Evolutionary conservation across 2,329 filamentous ascomycete genomes (phyloP), one percentile per base, ranked within the genome.

Genomic region (Pyricularia grisea): DNA sequence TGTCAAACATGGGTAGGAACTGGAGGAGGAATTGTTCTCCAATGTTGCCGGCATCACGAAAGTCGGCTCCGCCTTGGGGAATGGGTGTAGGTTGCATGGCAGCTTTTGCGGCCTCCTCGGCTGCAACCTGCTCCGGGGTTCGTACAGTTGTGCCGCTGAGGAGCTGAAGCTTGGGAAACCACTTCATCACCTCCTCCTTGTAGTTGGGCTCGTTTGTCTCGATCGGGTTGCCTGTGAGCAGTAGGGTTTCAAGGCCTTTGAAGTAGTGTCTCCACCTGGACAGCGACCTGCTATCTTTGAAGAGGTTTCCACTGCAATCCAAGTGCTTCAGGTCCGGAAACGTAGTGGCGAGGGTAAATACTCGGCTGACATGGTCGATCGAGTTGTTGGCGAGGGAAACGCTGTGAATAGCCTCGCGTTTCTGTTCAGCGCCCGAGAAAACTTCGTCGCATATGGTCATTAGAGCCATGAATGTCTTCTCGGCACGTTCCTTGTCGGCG

Each of bases 391-490:
- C 89, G 14, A 99, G 85, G 55, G 90, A 92, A 74, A 98, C 90
- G 75, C 92, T 94, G 72, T 90, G 83, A 66, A 99, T 90, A 4
- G 90, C 90, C 65, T 93, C 90, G 67, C 88, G 86, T 77, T 94
- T 94, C 67, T 90, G 89, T 70, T 90, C 83, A 14, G 85, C 76
- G 2, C 86, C 89, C 73, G 90, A 89, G 81, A 97, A 97, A 23
- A 90, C 85, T 71, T 87, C 82, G 68, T 96, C 89, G 77, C 92
- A 93, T 65, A 97, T 89, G 70, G 88, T 88, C 92, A 98, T 97
- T 71, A 98, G 84, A 1, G 92, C 94, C 68, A 92, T 92, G 80
- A 98, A 97, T 71, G 97, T 92, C 78, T 97, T 99, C 72, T 91
- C 87, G 65, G 91, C 88, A 1, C 89, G 89, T 3, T 90, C 88